These are phyloP conservation scores for Colletotrichum karsti DNA, from an alignment of 2,329 filamentous ascomycete genomes.

Conservation along the genomic window DNA sequence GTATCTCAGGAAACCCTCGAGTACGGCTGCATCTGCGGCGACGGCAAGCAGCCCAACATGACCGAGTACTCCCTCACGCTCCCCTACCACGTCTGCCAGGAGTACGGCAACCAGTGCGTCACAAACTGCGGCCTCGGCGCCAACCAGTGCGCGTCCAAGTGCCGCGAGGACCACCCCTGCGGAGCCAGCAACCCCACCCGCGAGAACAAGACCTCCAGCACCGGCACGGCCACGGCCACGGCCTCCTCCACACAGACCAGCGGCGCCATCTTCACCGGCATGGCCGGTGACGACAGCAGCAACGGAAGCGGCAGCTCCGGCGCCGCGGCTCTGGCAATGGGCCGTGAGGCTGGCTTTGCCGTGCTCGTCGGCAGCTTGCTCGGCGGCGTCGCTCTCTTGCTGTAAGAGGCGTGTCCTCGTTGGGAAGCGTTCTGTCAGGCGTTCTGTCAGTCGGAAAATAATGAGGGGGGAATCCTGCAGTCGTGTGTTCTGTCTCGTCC, in stretches of 20 bases:
- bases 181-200: constrained; percentile 72
- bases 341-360: constrained; percentile 46
- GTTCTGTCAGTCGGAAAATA: too few relatives aligned
- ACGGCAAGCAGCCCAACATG: constrained; percentile 73
- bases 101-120: constrained; percentile 77
- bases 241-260: constrained; percentile 40
- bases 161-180: constrained; percentile 75
- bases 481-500: constrained; percentile 21
- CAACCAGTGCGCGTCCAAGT: constrained; percentile 66
- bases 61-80: constrained; percentile 82
- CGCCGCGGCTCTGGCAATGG: constrained; percentile 41
- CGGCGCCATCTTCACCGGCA: constrained; percentile 47
- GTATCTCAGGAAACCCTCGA: constrained; percentile 48
- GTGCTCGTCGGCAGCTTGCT: constrained; percentile 48
- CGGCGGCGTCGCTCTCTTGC: constrained; percentile 49
- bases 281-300: constrained; percentile 28
- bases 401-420: not conserved
- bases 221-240: constrained; percentile 51
- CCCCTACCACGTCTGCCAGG: constrained; percentile 78
- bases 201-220: constrained; percentile 70
- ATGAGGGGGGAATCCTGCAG: not conserved
- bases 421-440: not conserved
- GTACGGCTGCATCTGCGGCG: constrained; percentile 78
- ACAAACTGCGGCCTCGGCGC: constrained; percentile 60
- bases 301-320: constrained; percentile 33